phyloP scores from a whole-genome alignment of 1,284 basidiomycete genomes.

The Cryptococcus amylolentus region DNA sequence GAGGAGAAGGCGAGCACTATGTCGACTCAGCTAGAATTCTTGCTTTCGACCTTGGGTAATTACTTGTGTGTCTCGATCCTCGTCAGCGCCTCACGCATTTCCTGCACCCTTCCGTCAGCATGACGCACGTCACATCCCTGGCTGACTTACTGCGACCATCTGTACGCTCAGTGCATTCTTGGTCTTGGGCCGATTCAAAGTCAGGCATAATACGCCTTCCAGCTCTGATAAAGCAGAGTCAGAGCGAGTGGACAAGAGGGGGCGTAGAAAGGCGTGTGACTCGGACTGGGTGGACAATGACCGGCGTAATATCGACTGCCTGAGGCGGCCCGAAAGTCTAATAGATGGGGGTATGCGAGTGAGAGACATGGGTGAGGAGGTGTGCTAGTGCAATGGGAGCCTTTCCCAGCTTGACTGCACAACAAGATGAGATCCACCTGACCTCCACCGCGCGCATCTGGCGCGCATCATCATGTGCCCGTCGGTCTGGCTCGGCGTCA shows the following conservation, averaged over 20 bases:
- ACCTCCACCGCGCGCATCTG: no score
- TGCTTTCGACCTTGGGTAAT: not conserved
- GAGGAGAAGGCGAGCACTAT: slow-evolving; percentile 62
- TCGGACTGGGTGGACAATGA: slow-evolving; percentile 8
- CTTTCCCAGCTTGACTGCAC: not conserved
- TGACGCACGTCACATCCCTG: not conserved
- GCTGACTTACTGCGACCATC: slow-evolving; percentile 60
- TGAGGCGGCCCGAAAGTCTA: not conserved
- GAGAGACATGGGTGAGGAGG: not conserved
- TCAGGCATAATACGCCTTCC: slow-evolving; percentile 49
- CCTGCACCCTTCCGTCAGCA: slow-evolving; percentile 51
- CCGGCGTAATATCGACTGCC: not conserved
- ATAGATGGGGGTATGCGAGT: not conserved
- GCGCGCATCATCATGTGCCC: no score
- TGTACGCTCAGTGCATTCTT: slow-evolving; percentile 84
- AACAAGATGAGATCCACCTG: not conserved
- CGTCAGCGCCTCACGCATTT: slow-evolving; percentile 67
- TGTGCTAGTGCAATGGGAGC: not conserved
- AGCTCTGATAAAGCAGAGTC: slow-evolving; percentile 19
- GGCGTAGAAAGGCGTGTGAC: slow-evolving; percentile 12
- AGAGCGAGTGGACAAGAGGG: not conserved
- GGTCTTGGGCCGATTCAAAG: slow-evolving; percentile 72
- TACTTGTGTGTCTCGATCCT: slow-evolving; percentile 49
- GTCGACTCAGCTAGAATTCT: slow-evolving; percentile 5
- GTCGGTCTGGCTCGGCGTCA: no score